Percentiles rank a stretch among this genome's conserved stretches.
Evolutionary conservation across 1,284 basidiomycete species (phyloP).

Genomic region (Ustilago bromivora): DNA sequence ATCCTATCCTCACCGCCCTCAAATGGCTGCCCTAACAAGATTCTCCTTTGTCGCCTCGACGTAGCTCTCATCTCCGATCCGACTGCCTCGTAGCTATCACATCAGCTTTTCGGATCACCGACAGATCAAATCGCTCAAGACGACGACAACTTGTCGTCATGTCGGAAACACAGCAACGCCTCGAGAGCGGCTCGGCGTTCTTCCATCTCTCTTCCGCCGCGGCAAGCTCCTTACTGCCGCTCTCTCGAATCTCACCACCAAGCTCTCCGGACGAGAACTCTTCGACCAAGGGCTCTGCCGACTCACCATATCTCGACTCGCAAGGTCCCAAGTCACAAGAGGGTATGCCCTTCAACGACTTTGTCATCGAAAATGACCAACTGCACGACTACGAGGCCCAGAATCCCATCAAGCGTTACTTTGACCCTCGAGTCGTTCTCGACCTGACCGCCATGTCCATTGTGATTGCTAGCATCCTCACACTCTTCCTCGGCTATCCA

Average conservation of each 20-base stretch:
- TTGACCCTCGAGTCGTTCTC: slow-evolving; percentile 34
- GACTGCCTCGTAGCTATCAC: not conserved
- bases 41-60: not conserved
- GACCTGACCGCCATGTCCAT: slow-evolving; percentile 68
- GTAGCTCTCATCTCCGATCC: not conserved
- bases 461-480: slow-evolving; percentile 72
- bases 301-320: slow-evolving; percentile 41
- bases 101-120: not conserved
- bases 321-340: slow-evolving; percentile 19
- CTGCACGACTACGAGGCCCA: slow-evolving; percentile 49
- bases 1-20: not conserved
- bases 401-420: slow-evolving; percentile 23
- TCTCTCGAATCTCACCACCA: slow-evolving; percentile 24
- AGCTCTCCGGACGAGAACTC: slow-evolving; percentile 19
- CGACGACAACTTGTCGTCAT: slow-evolving; percentile 4
- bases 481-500: slow-evolving; percentile 83
- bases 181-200: slow-evolving; percentile 19
- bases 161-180: slow-evolving; percentile 16
- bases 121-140: not conserved
- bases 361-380: slow-evolving; percentile 54
- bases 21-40: not conserved
- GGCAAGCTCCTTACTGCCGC: not conserved
- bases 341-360: slow-evolving; percentile 45
- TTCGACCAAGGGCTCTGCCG: slow-evolving; percentile 19
- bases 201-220: not conserved